These are phyloP conservation scores for Xylaria sp. DNA, from an alignment of 2,329 filamentous ascomycete species.

Conservation along the genomic window DNA sequence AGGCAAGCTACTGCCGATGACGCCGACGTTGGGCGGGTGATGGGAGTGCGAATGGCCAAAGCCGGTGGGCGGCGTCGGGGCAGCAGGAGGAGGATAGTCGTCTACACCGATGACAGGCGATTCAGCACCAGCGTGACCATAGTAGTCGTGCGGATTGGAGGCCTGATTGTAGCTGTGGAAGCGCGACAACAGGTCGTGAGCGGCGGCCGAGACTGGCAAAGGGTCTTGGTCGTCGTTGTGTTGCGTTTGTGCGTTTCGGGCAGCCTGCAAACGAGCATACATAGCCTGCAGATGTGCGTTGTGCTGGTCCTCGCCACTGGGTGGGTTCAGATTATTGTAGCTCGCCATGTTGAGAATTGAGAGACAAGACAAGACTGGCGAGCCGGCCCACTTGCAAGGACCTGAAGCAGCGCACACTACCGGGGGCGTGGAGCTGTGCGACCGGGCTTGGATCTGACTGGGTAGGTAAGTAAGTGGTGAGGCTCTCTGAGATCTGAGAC, in stretches of 20 bases:
- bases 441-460: no score
- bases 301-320: slow-evolving; percentile 42
- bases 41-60: slow-evolving; percentile 49
- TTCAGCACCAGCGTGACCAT: slow-evolving; percentile 37
- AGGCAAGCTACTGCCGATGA: slow-evolving; percentile 50
- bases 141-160: slow-evolving; percentile 38
- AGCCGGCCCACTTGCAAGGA: slow-evolving; percentile 24
- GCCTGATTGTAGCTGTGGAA: slow-evolving; percentile 41
- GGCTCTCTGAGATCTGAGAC: slow-evolving; percentile 22
- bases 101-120: slow-evolving; percentile 39
- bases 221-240: slow-evolving; percentile 28
- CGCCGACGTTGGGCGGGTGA: slow-evolving; percentile 45
- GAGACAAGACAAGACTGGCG: no score
- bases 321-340: slow-evolving; percentile 39
- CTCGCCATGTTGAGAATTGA: slow-evolving; percentile 42
- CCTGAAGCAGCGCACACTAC: slow-evolving; percentile 20
- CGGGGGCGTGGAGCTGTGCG: background rate
- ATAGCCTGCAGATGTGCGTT: slow-evolving; percentile 47
- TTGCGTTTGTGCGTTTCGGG: slow-evolving; percentile 35
- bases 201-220: slow-evolving; percentile 28
- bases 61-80: slow-evolving; percentile 51
- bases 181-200: slow-evolving; percentile 42
- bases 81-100: slow-evolving; percentile 50
- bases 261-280: slow-evolving; percentile 46
- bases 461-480: background rate